phyloP scores from a whole-genome alignment of 2,329 filamentous ascomycete species.

The Cladophialophora bantiana region DNA sequence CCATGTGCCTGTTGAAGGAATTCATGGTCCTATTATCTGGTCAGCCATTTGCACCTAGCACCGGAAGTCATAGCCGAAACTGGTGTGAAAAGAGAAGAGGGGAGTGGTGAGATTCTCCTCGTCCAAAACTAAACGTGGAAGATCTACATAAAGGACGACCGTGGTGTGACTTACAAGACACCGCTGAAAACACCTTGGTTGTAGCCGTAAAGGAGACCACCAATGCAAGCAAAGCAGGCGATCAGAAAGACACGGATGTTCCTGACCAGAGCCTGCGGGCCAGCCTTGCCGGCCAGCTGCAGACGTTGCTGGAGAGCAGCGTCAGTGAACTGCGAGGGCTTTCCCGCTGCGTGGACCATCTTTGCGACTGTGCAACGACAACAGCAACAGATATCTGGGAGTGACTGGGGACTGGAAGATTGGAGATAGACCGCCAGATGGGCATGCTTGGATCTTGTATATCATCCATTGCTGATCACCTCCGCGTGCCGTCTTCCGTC shows the following conservation, averaged over 20 bases:
- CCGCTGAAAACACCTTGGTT: slow-evolving; percentile 81
- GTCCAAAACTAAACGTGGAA: slow-evolving; percentile 37
- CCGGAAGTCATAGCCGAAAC: background rate
- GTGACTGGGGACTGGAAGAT: background rate
- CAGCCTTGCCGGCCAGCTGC: slow-evolving; percentile 49
- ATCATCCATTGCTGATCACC: slow-evolving; percentile 1
- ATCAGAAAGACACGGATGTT: slow-evolving; percentile 64
- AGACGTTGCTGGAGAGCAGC: slow-evolving; percentile 44
- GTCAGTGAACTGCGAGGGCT: slow-evolving; percentile 37
- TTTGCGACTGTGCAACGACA: slow-evolving; percentile 24
- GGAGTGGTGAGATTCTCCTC: slow-evolving; percentile 43
- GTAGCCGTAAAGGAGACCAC: slow-evolving; percentile 69
- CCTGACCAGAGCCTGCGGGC: slow-evolving; percentile 58
- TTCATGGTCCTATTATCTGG: slow-evolving; percentile 42
- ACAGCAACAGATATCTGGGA: background rate
- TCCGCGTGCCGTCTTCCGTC: slow-evolving; percentile 5
- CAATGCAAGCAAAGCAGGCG: slow-evolving; percentile 61
- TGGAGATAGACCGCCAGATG: slow-evolving; percentile 3
- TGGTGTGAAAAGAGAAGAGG: background rate
- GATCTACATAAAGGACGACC: background rate
- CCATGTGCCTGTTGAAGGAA: slow-evolving; percentile 36
- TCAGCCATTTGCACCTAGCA: slow-evolving; percentile 6
- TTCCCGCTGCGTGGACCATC: slow-evolving; percentile 30
- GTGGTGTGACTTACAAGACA: slow-evolving; percentile 59
- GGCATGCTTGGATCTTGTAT: slow-evolving; percentile 7